phyloP scores from a whole-genome alignment of 306 rosid genomes.

The Vachellia collinsii region DNA sequence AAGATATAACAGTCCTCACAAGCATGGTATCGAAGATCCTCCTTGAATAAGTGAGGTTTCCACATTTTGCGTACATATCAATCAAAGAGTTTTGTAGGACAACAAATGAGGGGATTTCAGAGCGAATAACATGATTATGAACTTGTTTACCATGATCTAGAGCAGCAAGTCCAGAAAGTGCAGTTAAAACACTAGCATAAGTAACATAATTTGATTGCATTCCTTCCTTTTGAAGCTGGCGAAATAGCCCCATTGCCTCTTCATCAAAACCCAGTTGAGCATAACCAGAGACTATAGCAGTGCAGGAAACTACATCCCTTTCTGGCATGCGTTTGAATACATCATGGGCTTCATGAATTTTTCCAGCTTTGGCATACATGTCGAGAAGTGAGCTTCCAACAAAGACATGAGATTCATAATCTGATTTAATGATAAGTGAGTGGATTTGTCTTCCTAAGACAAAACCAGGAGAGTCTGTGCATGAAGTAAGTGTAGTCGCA shows the following conservation, averaged over 20 bases:
- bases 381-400: conserved; percentile 94
- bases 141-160: conserved; percentile 85
- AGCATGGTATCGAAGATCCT: conserved; percentile 67
- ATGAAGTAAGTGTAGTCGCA: conserved; percentile 79
- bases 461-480: conserved; percentile 55
- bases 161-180: conserved; percentile 86
- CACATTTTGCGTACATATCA: conserved; percentile 95
- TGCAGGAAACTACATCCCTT: conserved; percentile 84
- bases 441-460: conserved; percentile 77
- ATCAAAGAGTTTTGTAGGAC: conserved; percentile 88
- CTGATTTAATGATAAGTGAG: conserved; percentile 60
- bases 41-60: conserved; percentile 69
- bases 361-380: conserved; percentile 88
- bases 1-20: conserved; percentile 78
- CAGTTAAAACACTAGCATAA: conserved; percentile 75
- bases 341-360: conserved; percentile 66
- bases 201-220: conserved; percentile 84
- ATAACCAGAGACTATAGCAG: conserved; percentile 87
- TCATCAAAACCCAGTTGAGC: conserved; percentile 84
- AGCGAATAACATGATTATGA: conserved; percentile 74
- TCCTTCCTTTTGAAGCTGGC: conserved; percentile 71
- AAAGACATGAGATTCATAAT: conserved; percentile 62
- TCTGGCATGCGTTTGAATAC: conserved; percentile 77
- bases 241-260: conserved; percentile 73
- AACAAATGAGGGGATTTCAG: conserved; percentile 55